phyloP scores from a whole-genome alignment of 176 grass and related monocot species.

The Aegilops bicornis region DNA sequence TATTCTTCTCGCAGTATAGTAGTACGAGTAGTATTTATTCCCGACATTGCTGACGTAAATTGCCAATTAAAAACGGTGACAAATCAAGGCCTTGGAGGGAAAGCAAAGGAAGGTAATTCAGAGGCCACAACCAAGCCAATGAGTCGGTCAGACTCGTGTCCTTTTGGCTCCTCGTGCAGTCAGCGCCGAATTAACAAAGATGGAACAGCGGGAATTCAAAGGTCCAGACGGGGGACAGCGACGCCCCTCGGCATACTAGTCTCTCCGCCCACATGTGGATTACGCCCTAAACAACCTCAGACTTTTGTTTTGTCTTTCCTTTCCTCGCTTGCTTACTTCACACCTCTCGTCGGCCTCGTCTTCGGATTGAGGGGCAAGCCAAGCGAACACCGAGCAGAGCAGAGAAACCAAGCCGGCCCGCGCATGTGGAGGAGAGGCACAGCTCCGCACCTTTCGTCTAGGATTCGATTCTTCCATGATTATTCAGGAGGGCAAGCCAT shows the following conservation, averaged over 20 bases:
- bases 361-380: background rate
- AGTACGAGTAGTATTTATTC: background rate
- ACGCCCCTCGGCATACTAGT: background rate
- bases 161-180: constrained; percentile 2
- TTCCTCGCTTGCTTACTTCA: constrained; percentile 17
- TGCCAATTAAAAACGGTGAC: background rate
- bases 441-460: background rate
- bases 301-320: background rate
- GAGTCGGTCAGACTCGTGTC: no score
- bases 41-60: background rate
- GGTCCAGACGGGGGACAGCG: constrained; percentile 3
- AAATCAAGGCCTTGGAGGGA: background rate
- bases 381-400: background rate
- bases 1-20: background rate
- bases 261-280: constrained; percentile 25
- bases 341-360: background rate
- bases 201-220: constrained; percentile 25
- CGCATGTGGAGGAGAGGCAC: constrained; percentile 6
- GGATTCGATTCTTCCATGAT: constrained; percentile 43
- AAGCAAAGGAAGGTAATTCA: background rate
- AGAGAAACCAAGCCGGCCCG: background rate
- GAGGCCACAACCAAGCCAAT: background rate
- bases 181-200: background rate
- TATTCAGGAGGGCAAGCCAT: constrained; percentile 55
- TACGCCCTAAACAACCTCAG: constrained; percentile 5